These are phyloP conservation scores for Austroboletus niveus DNA, from an alignment of 1,284 basidiomycete species.

Conservation along the genomic window DNA sequence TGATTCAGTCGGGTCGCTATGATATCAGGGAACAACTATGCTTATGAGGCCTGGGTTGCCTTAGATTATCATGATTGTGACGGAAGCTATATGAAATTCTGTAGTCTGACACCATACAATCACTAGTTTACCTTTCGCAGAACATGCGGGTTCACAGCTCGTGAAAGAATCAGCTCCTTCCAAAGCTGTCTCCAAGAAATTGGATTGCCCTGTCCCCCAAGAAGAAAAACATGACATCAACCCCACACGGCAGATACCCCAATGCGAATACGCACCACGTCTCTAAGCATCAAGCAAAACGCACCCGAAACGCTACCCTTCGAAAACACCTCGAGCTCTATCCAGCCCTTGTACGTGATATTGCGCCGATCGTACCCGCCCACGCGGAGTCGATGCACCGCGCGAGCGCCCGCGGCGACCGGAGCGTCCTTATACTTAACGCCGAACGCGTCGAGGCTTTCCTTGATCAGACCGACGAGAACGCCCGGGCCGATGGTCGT, in stretches of 20 bases:
- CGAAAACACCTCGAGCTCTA: constrained; percentile 59
- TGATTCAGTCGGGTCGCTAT: too few relatives aligned
- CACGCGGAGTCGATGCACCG: constrained; percentile 48
- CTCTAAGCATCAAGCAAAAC: constrained; percentile 65
- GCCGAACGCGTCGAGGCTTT: constrained; percentile 45
- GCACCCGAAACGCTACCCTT: constrained; percentile 48
- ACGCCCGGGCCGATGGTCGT: constrained; percentile 51
- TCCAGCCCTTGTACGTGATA: constrained; percentile 66
- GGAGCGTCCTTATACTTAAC: constrained; percentile 51
- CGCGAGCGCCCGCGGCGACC: constrained; percentile 15
- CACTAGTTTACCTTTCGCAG: constrained; percentile 27
- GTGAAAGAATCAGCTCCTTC: constrained; percentile 56
- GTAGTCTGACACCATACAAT: neutral
- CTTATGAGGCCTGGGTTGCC: too few relatives aligned
- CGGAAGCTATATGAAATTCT: too few relatives aligned
- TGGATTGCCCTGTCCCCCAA: constrained; percentile 56
- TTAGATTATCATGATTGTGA: too few relatives aligned
- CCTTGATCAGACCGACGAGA: constrained; percentile 51
- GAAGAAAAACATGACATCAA: too few relatives aligned
- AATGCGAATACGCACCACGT: constrained; percentile 45
- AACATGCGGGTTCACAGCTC: constrained; percentile 56
- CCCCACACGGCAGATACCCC: too few relatives aligned
- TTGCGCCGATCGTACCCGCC: constrained; percentile 63
- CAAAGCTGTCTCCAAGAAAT: constrained; percentile 74
- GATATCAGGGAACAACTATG: too few relatives aligned